A percentile compares a stretch with the other conserved stretches of the same genome.
These are phyloP conservation scores for Globisporangium recalcitrans DNA, from an alignment of 352 stramenopile genomes.

Conservation along the genomic window DNA sequence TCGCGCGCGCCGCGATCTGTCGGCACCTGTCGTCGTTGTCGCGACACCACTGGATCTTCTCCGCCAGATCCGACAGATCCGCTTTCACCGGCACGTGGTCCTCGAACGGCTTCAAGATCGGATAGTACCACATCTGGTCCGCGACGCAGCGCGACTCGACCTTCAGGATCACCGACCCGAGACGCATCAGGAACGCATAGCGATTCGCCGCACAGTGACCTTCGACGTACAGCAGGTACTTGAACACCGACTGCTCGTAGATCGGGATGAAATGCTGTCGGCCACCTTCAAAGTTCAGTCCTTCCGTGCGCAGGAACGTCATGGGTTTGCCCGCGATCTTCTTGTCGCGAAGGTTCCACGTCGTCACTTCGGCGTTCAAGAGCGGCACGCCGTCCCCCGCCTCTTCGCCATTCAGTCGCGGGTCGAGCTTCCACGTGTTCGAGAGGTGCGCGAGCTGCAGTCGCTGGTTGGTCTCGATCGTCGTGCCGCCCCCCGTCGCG, in stretches of 20 bases:
- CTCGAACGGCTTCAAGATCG: conserved; percentile 93
- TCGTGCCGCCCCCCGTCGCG: conserved; percentile 93
- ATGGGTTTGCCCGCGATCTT: conserved; percentile 94
- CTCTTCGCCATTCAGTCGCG: conserved; percentile 72
- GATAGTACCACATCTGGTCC: conserved; percentile 97
- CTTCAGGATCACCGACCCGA: conserved; percentile 98
- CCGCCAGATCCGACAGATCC: conserved; percentile 96
- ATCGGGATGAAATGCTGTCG: conserved; percentile 96
- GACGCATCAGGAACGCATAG: conserved; percentile 98
- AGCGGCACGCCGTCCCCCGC: conserved; percentile 72
- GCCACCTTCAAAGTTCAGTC: conserved; percentile 87
- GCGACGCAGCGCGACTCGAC: conserved; percentile 90
- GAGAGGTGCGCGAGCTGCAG: conserved; percentile 90
- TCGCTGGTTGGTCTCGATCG: conserved; percentile 95
- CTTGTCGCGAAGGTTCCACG: conserved; percentile 95
- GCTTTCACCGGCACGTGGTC: conserved; percentile 97
- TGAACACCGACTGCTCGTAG: conserved; percentile 97
- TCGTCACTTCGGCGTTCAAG: conserved; percentile 96
- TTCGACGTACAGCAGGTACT: conserved; percentile 97
- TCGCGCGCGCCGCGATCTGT: conserved; percentile 93
- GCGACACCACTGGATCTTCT: conserved; percentile 98
- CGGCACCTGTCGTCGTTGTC: conserved; percentile 95
- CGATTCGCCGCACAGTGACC: conserved; percentile 96
- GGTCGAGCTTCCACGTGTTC: conserved; percentile 90
- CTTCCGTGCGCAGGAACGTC: conserved; percentile 87